Evolutionary conservation across 1,284 basidiomycete species (phyloP).

Genomic region (Cutaneotrichosporon sp.): DNA sequence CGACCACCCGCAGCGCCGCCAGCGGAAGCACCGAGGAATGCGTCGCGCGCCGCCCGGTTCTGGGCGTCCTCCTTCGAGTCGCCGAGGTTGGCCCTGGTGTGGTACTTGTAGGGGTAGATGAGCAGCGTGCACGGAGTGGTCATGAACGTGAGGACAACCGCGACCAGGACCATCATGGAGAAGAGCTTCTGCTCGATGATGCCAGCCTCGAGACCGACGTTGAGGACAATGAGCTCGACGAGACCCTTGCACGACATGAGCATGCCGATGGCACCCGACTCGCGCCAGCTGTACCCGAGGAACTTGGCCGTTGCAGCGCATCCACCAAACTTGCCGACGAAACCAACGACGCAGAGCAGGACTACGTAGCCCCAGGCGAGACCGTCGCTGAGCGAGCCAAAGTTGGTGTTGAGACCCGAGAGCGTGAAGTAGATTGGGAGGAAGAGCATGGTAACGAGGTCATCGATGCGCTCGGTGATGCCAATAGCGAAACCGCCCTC

Average conservation of each 20-base stretch:
- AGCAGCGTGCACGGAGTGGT: conserved; percentile 79
- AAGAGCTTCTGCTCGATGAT: conserved; percentile 68
- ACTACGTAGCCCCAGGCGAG: conserved; percentile 83
- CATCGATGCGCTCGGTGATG: conserved; percentile 74
- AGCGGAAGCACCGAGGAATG: conserved; percentile 12
- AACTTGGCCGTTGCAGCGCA: conserved; percentile 66
- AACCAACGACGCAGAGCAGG: conserved; percentile 75
- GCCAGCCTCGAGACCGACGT: conserved; percentile 77
- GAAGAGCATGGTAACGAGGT: conserved; percentile 65
- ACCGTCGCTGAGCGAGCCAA: conserved; percentile 71
- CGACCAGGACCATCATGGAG: conserved; percentile 88
- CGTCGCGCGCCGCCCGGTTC: conserved; percentile 34
- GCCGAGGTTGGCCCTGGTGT: conserved; percentile 26
- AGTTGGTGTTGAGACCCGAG: conserved; percentile 78
- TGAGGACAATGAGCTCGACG: conserved; percentile 87
- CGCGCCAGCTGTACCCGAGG: conserved; percentile 71
- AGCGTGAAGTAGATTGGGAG: conserved; percentile 81
- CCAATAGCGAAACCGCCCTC: conserved; percentile 80
- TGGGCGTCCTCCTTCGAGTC: conserved; percentile 20
- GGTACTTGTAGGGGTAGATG: conserved; percentile 70
- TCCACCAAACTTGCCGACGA: conserved; percentile 70
- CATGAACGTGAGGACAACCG: conserved; percentile 79
- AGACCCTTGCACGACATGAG: conserved; percentile 90
- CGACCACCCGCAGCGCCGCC: conserved; percentile 40
- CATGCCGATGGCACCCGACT: conserved; percentile 79